Base-by-base conservation (phyloP, 768 basidiomycete genomes). In the Leccinum subgranulosum region DNA sequence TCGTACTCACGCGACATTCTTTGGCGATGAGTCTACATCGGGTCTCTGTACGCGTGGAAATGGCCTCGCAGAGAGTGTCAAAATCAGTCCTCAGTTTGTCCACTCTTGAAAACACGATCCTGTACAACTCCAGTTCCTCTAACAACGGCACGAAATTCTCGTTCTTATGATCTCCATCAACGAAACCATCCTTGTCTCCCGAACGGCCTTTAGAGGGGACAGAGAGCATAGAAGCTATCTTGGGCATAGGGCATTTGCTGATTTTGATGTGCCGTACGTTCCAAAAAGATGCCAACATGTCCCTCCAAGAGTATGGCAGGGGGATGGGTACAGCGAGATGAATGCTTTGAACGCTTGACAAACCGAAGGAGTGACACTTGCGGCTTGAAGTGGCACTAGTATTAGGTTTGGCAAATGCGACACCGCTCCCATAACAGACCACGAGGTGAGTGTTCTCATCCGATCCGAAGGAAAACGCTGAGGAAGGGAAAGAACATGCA, bases 231-330 rank as follows among this genome's bases (percentile, higher is more conserved):
- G 48, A 49, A n/a, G 27, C 48, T 6, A 49, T 49, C 5, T 27
- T 6, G 8, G 54, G 49, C 45, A 56, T 39, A 27, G 2, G 1
- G 27, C 49, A 46, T 2, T 25, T 1, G 6, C 17, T 39, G 17
- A 64, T 3, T 46, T 45, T 36, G 41, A 64, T 48, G 51, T 39
- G 23, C n/a, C 45, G 51, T 12, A 62, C 19, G 27, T 27, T 50
- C 8, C 6, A 51, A 11, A 59, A 47, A 14, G n/a, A 17, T 11
- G 34, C 41, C 7, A 65, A 23, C 1, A 28, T 48, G 7, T 23
- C 17, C 15, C 19, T 55, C 64, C 58, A 66, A 23, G 62, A 53
- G 12, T 12, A 5, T 3, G 14, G 15, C 0, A 29, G n/a, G 31
- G 29, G 4, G 3, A 29, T 9, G 1, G 41, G 23, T 12, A 10